Conservation (phyloP, 345 rosid species). For the Garcia nutans region DNA sequence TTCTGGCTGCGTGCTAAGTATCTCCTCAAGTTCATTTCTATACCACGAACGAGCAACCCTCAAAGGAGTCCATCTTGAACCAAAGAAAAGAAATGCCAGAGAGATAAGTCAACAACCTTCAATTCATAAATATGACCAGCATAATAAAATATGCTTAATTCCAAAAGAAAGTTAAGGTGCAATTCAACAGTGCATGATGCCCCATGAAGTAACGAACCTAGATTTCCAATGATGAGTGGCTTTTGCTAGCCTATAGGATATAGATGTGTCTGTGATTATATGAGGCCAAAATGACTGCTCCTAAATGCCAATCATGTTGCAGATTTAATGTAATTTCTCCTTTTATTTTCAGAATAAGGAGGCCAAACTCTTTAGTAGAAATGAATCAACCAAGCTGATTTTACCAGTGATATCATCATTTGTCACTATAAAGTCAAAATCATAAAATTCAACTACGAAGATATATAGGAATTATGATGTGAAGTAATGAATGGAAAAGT, state of each 20-base stretch:
- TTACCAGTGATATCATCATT: not conserved
- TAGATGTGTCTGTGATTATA: not conserved
- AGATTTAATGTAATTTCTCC: not conserved
- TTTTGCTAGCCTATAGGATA: not conserved
- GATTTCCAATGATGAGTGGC: not conserved
- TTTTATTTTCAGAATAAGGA: not conserved
- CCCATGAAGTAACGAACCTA: not conserved
- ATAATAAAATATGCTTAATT: slow-evolving; percentile 1
- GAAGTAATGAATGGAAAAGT: not conserved
- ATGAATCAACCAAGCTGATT: not conserved
- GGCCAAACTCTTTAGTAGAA: not conserved
- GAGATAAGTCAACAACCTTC: slow-evolving; percentile 9
- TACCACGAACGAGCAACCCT: slow-evolving; percentile 97
- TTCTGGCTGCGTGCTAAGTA: slow-evolving; percentile 50
- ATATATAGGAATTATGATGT: not conserved
- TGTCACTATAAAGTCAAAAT: not conserved
- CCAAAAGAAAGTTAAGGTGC: not conserved
- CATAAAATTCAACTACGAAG: not conserved
- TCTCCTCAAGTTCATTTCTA: slow-evolving; percentile 75
- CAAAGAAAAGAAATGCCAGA: slow-evolving; percentile 17
- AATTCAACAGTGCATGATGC: slow-evolving; percentile 2
- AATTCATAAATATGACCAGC: not conserved
- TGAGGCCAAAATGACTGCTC: not conserved
- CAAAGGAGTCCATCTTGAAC: slow-evolving; percentile 77
- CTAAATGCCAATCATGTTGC: not conserved